Percentiles rank a stretch among this genome's conserved stretches.
Conservation (phyloP, 352 stramenopile species). For the Chrysophaeum taylorii region DNA sequence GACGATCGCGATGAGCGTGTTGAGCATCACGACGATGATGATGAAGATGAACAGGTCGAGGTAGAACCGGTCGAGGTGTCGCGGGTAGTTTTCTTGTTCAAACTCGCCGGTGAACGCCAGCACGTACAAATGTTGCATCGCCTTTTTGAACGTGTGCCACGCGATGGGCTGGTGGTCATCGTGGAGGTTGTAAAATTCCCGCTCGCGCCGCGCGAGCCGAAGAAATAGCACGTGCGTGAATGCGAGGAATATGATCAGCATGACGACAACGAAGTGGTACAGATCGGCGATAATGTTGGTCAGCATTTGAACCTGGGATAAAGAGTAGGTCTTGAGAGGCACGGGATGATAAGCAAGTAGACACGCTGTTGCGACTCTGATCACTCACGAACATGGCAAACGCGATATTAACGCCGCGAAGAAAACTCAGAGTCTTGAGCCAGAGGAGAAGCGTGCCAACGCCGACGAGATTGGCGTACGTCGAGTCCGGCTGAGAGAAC, state of each 20-base stretch:
- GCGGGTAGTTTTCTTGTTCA: not conserved
- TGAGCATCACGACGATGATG: not conserved
- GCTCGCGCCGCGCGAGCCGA: not conserved
- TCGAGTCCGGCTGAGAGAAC: too few relatives aligned
- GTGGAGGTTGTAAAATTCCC: not conserved
- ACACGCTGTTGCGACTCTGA: too few relatives aligned
- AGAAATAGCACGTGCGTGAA: not conserved
- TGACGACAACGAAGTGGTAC: not conserved
- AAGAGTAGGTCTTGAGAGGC: too few relatives aligned
- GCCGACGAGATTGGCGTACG: not conserved
- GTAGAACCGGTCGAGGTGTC: not conserved
- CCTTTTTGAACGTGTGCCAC: not conserved
- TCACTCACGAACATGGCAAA: slow-evolving; percentile 6
- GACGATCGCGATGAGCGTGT: not conserved
- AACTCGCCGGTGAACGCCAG: slow-evolving; percentile 5
- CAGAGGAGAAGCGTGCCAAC: not conserved
- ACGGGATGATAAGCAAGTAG: too few relatives aligned
- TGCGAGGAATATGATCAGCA: not conserved
- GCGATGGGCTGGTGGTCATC: not conserved
- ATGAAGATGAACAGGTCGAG: not conserved
- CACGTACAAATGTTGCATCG: not conserved
- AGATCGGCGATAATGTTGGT: not conserved
- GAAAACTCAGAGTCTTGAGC: not conserved
- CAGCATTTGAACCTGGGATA: too few relatives aligned
- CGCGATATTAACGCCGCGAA: not conserved